Percentiles rank a stretch among this genome's conserved stretches.
Evolutionary conservation across 805 yeast species (phyloP).

Genomic region (Saccharomycopsis olivae): DNA sequence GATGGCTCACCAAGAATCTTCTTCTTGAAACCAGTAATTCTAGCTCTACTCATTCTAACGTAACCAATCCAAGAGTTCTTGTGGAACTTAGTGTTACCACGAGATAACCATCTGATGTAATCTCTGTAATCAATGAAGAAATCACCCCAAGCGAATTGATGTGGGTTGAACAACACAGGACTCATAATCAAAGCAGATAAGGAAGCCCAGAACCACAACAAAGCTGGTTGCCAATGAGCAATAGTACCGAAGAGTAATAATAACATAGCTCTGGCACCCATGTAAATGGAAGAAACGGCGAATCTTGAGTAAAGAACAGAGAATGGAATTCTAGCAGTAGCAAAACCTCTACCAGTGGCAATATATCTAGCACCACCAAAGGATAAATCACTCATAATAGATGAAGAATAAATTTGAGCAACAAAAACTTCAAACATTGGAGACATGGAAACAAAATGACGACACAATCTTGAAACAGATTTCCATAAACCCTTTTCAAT

Average conservation of each 20-base stretch:
- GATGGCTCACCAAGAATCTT: slow-evolving; percentile 55
- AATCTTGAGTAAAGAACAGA: slow-evolving; percentile 63
- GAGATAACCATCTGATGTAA: slow-evolving; percentile 63
- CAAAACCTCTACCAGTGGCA: slow-evolving; percentile 91
- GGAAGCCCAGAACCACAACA: slow-evolving; percentile 68
- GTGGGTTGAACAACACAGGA: slow-evolving; percentile 70
- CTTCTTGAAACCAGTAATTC: slow-evolving; percentile 85
- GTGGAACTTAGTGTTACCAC: slow-evolving; percentile 64
- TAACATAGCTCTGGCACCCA: slow-evolving; percentile 61
- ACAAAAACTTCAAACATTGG: slow-evolving; percentile 93
- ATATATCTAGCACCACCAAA: slow-evolving; percentile 91
- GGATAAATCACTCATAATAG: slow-evolving; percentile 63
- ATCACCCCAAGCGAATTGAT: slow-evolving; percentile 59
- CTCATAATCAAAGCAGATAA: slow-evolving; percentile 54
- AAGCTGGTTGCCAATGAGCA: slow-evolving; percentile 72
- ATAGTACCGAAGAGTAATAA: slow-evolving; percentile 66
- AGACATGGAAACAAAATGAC: slow-evolving; percentile 71
- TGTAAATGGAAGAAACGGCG: slow-evolving; percentile 64
- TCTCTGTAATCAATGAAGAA: slow-evolving; percentile 59
- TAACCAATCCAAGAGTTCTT: slow-evolving; percentile 72
- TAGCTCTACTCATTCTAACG: slow-evolving; percentile 69
- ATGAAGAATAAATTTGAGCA: slow-evolving; percentile 81
- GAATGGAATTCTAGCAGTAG: slow-evolving; percentile 72
- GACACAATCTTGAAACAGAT: slow-evolving; percentile 57
- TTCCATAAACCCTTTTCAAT: slow-evolving; percentile 78